Percentiles rank a stretch among this genome's conserved stretches.
Conservation (phyloP, 108 stramenopile species). For the Conticribra guillardii region DNA sequence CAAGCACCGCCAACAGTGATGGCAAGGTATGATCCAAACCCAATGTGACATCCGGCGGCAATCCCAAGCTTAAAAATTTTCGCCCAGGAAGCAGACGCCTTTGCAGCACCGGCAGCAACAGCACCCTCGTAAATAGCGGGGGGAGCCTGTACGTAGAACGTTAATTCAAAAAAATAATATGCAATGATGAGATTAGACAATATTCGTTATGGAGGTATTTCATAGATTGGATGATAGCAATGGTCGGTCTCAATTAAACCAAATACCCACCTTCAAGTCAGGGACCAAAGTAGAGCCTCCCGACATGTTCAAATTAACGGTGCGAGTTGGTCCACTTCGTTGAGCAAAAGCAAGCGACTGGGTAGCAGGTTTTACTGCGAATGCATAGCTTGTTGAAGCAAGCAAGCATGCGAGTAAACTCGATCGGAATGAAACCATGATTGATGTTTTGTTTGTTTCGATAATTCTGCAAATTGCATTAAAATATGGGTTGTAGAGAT, state of each 20-base stretch:
- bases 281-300: constrained; percentile 50
- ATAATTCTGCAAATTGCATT: too few relatives aligned
- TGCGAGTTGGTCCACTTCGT: constrained; percentile 19
- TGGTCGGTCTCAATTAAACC: background rate
- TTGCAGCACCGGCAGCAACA: constrained; percentile 81
- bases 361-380: constrained; percentile 39
- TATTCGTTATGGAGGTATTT: too few relatives aligned
- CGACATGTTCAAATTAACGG: constrained; percentile 59
- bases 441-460: background rate
- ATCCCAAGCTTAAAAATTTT: constrained; percentile 89
- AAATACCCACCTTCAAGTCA: constrained; percentile 55
- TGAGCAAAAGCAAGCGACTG: constrained; percentile 29
- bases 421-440: constrained; percentile 44
- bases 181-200: too few relatives aligned
- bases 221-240: constrained; percentile 6
- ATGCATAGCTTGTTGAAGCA: constrained; percentile 47
- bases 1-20: constrained; percentile 87
- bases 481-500: too few relatives aligned
- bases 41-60: constrained; percentile 87
- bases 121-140: constrained; percentile 78
- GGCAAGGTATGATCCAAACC: constrained; percentile 85
- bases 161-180: too few relatives aligned
- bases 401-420: constrained; percentile 37
- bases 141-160: constrained; percentile 53
- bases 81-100: constrained; percentile 63